phyloP scores from a whole-genome alignment of 1,284 basidiomycete genomes.

The Heterobasidion irregulare region DNA sequence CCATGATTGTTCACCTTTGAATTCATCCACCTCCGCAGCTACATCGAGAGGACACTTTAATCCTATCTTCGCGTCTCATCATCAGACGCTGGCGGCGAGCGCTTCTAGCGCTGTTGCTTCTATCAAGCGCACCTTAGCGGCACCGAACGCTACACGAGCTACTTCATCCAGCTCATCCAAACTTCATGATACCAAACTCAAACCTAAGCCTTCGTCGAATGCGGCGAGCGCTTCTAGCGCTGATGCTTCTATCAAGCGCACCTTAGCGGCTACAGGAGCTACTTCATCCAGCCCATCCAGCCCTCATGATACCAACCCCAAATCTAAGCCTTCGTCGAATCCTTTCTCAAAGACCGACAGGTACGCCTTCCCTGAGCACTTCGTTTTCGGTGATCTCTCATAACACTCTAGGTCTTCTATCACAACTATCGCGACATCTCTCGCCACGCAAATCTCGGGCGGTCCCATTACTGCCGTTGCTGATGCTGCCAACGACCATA shows the following conservation, averaged over 20 bases:
- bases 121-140: slow-evolving; percentile 29
- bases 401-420: slow-evolving; percentile 43
- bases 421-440: slow-evolving; percentile 8
- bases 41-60: slow-evolving; percentile 1
- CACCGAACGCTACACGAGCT: slow-evolving; percentile 8
- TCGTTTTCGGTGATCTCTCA: slow-evolving; percentile 51
- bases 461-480: slow-evolving; percentile 6
- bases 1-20: slow-evolving; percentile 41
- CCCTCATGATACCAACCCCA: background rate
- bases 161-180: background rate
- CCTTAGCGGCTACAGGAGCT: slow-evolving; percentile 12
- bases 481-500: slow-evolving; percentile 8
- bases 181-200: slow-evolving; percentile 1
- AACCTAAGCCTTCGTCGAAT: slow-evolving; percentile 20
- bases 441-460: slow-evolving; percentile 13
- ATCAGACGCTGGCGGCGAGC: slow-evolving; percentile 27
- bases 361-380: slow-evolving; percentile 36
- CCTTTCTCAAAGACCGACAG: slow-evolving; percentile 63
- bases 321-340: slow-evolving; percentile 20
- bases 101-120: slow-evolving; percentile 31
- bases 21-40: slow-evolving; percentile 10
- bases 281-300: slow-evolving; percentile 1
- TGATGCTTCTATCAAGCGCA: slow-evolving; percentile 36
- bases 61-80: slow-evolving; percentile 11
- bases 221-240: slow-evolving; percentile 29